Percentiles rank a stretch among this genome's conserved stretches.
Conservation (phyloP, 352 stramenopile species). For the Phytophthora pistaciae region DNA sequence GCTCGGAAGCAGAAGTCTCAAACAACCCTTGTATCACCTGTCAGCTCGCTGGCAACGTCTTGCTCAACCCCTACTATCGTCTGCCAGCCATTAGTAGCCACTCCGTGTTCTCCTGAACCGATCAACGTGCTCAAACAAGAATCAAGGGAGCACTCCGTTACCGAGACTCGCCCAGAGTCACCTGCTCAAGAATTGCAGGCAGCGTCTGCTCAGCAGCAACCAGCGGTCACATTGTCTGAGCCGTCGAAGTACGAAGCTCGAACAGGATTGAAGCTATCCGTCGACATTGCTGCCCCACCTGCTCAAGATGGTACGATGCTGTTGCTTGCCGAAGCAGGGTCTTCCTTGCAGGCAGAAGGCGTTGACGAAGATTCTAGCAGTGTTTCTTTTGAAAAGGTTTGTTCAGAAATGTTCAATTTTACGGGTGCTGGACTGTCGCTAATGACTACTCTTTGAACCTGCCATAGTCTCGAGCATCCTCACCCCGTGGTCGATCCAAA, state of each 20-base stretch:
- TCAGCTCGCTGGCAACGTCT: slow-evolving; percentile 16
- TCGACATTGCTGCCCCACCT: slow-evolving; percentile 56
- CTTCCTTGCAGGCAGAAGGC: slow-evolving; percentile 10
- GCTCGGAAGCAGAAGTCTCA: slow-evolving; percentile 45
- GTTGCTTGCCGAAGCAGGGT: not conserved
- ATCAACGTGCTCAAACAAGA: slow-evolving; percentile 1
- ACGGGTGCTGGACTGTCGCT: not conserved
- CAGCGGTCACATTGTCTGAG: not conserved
- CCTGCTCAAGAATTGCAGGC: not conserved
- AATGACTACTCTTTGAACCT: not conserved
- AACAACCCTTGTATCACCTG: slow-evolving; percentile 15
- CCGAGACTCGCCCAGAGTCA: not conserved
- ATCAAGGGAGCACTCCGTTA: not conserved
- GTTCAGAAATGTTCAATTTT: not conserved
- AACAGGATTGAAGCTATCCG: slow-evolving; percentile 59
- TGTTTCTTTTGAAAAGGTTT: slow-evolving; percentile 72
- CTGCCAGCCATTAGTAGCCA: slow-evolving; percentile 3
- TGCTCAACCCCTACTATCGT: slow-evolving; percentile 16
- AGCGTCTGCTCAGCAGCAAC: not conserved
- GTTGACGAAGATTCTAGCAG: slow-evolving; percentile 26
- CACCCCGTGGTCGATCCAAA: slow-evolving; percentile 75
- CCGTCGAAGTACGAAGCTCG: slow-evolving; percentile 61
- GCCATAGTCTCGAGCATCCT: slow-evolving; percentile 66
- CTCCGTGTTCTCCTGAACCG: not conserved
- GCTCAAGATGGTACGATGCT: slow-evolving; percentile 52